Percentiles rank a stretch among this genome's conserved stretches.
phyloP scores from a whole-genome alignment of 2,329 filamentous ascomycete species.

The Aspergillus quadricinctus region DNA sequence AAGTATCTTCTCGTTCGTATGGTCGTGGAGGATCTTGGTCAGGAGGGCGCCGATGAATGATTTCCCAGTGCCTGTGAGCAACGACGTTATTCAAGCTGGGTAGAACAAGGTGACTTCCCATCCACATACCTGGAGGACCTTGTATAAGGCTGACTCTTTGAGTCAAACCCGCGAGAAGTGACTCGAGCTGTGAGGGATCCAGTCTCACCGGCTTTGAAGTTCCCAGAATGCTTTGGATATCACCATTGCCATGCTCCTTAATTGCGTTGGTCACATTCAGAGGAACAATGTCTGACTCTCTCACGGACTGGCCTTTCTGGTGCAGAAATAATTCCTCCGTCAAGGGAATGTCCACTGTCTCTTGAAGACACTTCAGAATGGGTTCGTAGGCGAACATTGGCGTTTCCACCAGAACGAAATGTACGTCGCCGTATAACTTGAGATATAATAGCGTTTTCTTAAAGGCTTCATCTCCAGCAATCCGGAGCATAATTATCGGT shows the following conservation, averaged over 20 bases:
- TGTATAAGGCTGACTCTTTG: constrained; percentile 60
- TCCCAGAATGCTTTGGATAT: constrained; percentile 30
- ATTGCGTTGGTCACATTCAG: constrained; percentile 1
- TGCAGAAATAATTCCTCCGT: constrained; percentile 49
- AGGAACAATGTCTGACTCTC: constrained; percentile 13
- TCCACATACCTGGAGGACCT: constrained; percentile 61
- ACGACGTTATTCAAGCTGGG: neutral
- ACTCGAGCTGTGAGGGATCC: constrained; percentile 53
- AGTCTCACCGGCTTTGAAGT: constrained; percentile 34
- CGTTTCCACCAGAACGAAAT: constrained; percentile 60
- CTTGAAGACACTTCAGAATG: constrained; percentile 56
- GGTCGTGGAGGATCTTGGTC: constrained; percentile 51
- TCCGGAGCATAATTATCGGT: constrained; percentile 50
- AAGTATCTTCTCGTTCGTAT: constrained; percentile 52
- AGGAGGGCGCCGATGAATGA: constrained; percentile 66
- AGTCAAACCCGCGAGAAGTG: constrained; percentile 52
- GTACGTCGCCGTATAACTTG: constrained; percentile 28
- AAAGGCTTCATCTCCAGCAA: constrained; percentile 46
- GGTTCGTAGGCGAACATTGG: constrained; percentile 67
- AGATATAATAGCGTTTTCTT: constrained; percentile 46
- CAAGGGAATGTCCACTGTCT: constrained; percentile 54
- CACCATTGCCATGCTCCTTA: constrained; percentile 1
- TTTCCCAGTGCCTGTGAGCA: constrained; percentile 62
- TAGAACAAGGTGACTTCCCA: neutral
- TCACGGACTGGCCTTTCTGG: constrained; percentile 8